Percentiles rank a stretch among this genome's conserved stretches.
These are phyloP conservation scores for Lentithecium fluviatile DNA, from an alignment of 495 filamentous ascomycete genomes.

Conservation along the genomic window DNA sequence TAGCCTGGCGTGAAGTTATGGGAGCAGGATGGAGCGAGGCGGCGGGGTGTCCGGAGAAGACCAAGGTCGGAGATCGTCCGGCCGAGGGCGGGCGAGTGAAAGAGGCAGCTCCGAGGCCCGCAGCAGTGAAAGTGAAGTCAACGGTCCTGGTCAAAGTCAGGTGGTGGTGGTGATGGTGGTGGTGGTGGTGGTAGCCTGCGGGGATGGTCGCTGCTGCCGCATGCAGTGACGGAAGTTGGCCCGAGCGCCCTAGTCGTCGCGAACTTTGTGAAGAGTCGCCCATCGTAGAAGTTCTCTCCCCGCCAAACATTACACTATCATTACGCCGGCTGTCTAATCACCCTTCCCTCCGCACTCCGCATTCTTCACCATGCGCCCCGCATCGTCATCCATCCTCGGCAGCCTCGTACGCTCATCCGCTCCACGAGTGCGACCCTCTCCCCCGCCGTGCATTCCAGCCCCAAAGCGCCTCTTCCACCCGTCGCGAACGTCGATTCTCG, in stretches of 20 bases:
- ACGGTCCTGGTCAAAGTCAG: no score
- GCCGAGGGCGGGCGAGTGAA: no score
- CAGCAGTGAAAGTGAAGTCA: no score
- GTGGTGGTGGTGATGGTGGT: no score
- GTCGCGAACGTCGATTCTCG: conserved; percentile 22
- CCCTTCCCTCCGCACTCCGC: no score
- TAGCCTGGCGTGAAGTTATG: no score
- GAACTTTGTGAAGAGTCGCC: neutral
- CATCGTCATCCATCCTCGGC: conserved; percentile 17
- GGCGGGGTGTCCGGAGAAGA: no score
- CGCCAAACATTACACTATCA: neutral
- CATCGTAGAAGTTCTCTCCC: neutral
- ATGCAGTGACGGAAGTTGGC: conserved; percentile 4
- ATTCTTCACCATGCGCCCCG: neutral
- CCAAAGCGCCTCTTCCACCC: conserved; percentile 14
- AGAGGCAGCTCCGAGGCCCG: no score
- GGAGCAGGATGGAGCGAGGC: no score
- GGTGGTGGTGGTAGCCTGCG: no score
- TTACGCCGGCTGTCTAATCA: no score
- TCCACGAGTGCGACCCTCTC: conserved; percentile 6
- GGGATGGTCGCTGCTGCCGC: neutral
- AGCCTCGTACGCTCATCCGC: conserved; percentile 8
- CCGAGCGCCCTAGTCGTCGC: neutral
- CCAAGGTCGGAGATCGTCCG: no score
- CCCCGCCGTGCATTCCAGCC: conserved; percentile 15